Conservation (phyloP, 1,284 basidiomycete genomes). For the Phaffia rhodozyma region DNA sequence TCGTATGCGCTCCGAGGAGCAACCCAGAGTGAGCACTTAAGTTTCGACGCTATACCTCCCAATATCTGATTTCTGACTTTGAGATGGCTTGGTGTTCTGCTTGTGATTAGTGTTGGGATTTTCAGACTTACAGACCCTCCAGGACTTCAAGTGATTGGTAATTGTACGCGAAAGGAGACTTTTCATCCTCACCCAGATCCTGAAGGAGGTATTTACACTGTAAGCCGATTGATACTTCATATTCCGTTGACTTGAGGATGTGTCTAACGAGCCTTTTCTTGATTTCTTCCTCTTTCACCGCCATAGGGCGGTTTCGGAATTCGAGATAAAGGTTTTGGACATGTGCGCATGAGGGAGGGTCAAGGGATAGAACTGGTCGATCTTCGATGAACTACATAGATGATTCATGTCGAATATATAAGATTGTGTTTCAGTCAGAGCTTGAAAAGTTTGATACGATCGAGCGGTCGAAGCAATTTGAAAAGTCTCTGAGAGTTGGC, state of each 20-base stretch:
- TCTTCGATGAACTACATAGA: neutral
- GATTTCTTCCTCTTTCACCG: constrained; percentile 70
- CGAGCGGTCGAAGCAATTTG: too few species aligned
- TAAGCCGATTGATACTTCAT: constrained; percentile 30
- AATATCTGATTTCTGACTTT: neutral
- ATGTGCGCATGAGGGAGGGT: constrained; percentile 13
- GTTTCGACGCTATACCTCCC: constrained; percentile 3
- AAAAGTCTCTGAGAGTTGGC: too few species aligned
- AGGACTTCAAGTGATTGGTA: constrained; percentile 56
- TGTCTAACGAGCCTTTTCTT: constrained; percentile 20
- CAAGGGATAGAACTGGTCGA: constrained; percentile 17
- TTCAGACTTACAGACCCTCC: constrained; percentile 76
- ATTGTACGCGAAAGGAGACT: constrained; percentile 54
- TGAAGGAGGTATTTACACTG: constrained; percentile 61
- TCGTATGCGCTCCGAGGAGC: constrained; percentile 71
- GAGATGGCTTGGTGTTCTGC: neutral
- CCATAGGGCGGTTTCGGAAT: constrained; percentile 55
- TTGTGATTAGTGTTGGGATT: constrained; percentile 54
- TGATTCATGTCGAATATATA: too few species aligned
- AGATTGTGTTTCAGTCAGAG: too few species aligned
- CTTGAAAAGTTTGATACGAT: too few species aligned
- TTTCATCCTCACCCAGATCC: constrained; percentile 70
- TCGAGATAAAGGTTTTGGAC: constrained; percentile 26
- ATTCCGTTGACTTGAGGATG: neutral
- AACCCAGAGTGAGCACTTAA: constrained; percentile 51